Conservation (phyloP, 2,329 filamentous ascomycete genomes). For the Pleomassaria siparia region DNA sequence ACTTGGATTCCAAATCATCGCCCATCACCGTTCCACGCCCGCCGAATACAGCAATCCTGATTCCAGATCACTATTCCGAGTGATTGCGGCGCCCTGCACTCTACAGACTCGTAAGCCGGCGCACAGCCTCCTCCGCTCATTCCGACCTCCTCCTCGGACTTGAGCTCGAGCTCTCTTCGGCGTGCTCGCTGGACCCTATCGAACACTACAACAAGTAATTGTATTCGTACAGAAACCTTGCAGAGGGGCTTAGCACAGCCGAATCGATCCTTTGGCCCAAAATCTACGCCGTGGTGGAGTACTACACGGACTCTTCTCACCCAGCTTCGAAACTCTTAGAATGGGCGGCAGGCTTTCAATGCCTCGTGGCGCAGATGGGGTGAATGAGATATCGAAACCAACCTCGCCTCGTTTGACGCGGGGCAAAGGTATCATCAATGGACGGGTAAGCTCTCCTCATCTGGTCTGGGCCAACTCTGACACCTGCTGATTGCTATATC, state of each 20-base stretch:
- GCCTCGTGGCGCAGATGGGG: conserved; percentile 46
- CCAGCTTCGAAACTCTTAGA: conserved; percentile 6
- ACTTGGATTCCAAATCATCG: not conserved
- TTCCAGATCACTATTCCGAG: too few relatives aligned
- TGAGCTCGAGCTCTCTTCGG: too few relatives aligned
- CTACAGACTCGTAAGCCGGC: not conserved
- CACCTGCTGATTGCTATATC: not conserved
- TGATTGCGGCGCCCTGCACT: too few relatives aligned
- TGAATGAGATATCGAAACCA: conserved; percentile 45
- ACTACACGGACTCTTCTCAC: not conserved
- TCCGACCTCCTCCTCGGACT: not conserved
- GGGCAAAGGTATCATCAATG: conserved; percentile 38
- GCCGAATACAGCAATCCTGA: not conserved
- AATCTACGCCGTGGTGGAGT: too few relatives aligned
- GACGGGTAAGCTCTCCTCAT: conserved; percentile 27
- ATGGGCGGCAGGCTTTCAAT: conserved; percentile 53
- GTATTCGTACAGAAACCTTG: too few relatives aligned
- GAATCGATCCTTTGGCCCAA: too few relatives aligned
- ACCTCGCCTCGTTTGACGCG: conserved; percentile 35
- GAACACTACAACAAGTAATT: too few relatives aligned
- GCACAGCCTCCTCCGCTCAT: not conserved
- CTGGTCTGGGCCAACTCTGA: not conserved
- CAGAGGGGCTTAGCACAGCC: too few relatives aligned
- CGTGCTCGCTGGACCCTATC: too few relatives aligned
- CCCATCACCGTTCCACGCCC: not conserved